These are phyloP conservation scores for Aspergillus terreus DNA, from an alignment of 2,329 filamentous ascomycete species.

Conservation along the genomic window DNA sequence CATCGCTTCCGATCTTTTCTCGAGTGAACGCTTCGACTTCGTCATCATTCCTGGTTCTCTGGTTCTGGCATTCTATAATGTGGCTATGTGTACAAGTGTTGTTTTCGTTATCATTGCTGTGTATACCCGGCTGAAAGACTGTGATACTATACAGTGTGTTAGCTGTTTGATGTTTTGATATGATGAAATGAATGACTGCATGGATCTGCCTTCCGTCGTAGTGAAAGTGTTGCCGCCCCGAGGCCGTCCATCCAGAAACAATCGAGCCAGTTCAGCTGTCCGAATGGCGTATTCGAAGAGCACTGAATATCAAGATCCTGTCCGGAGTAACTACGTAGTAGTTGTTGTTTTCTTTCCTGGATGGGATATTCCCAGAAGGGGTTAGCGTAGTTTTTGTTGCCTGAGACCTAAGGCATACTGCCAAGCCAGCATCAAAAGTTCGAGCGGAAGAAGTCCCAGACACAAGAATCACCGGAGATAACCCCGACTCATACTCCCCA, in stretches of 20 bases:
- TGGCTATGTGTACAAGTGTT: background rate
- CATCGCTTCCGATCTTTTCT: background rate
- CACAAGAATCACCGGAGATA: slow-evolving; percentile 10
- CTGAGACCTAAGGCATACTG: slow-evolving; percentile 20
- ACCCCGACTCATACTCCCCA: slow-evolving; percentile 7
- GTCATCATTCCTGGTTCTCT: background rate
- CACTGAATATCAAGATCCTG: too few relatives aligned
- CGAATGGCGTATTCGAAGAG: too few relatives aligned
- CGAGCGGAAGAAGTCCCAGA: slow-evolving; percentile 23
- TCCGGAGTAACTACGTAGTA: too few relatives aligned
- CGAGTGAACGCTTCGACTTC: background rate
- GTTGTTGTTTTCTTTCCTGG: background rate
- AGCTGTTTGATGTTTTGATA: background rate
- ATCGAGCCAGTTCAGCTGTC: too few relatives aligned
- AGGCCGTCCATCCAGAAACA: too few relatives aligned
- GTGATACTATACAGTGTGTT: background rate
- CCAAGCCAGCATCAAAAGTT: slow-evolving; percentile 37
- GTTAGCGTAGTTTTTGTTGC: slow-evolving; percentile 9
- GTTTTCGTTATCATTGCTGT: slow-evolving; percentile 1
- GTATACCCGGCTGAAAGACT: slow-evolving; percentile 2
- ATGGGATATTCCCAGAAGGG: background rate
- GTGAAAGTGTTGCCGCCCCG: too few relatives aligned
- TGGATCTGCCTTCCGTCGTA: too few relatives aligned
- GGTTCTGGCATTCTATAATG: background rate
- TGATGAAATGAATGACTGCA: background rate